Evolutionary conservation across 208 protist species (phyloP).

Genomic region (Trypanosoma lewisi): DNA sequence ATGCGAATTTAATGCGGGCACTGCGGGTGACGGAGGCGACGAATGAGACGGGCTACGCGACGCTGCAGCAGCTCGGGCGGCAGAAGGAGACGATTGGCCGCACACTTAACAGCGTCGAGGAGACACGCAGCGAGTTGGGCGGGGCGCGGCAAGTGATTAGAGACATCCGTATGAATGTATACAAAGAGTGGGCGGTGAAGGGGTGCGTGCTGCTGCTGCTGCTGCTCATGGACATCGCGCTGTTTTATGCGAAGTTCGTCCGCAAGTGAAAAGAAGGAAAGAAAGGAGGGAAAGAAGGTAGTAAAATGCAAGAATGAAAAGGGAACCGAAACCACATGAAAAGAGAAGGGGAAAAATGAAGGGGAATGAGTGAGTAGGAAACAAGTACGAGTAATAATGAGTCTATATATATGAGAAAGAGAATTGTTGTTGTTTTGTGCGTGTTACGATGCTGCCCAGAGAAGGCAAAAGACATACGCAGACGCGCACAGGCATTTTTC

Average conservation of each 20-base stretch:
- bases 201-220: constrained; percentile 45
- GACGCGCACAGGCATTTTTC: neutral
- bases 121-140: constrained; percentile 44
- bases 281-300: neutral
- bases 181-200: constrained; percentile 77
- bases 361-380: neutral
- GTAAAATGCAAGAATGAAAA: neutral
- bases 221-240: constrained; percentile 47
- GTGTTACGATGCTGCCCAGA: neutral
- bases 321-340: neutral
- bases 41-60: constrained; percentile 64
- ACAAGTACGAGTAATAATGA: neutral
- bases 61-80: constrained; percentile 60
- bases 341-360: neutral
- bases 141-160: constrained; percentile 58
- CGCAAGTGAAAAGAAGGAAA: constrained; percentile 15
- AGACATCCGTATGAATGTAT: constrained; percentile 66
- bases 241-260: constrained; percentile 73
- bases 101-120: constrained; percentile 47
- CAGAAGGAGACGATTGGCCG: constrained; percentile 69
- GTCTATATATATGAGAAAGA: neutral
- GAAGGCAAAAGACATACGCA: neutral
- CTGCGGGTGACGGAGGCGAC: constrained; percentile 57
- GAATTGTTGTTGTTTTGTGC: neutral
- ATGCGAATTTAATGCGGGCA: constrained; percentile 63